phyloP scores from a whole-genome alignment of 805 yeast species.

The Wickerhamiella dianesei region DNA sequence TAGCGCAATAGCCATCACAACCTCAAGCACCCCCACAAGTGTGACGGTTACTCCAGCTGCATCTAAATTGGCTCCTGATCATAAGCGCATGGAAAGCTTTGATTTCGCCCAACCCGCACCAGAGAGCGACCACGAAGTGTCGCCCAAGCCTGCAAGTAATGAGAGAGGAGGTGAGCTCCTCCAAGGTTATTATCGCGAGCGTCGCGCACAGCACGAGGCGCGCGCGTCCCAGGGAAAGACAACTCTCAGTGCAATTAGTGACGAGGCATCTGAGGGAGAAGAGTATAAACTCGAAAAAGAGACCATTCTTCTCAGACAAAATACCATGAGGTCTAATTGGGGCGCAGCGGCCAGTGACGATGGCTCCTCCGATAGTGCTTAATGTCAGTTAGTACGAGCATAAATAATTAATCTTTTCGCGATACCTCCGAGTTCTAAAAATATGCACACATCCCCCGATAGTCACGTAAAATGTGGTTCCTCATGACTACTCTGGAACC shows the following conservation, averaged over 20 bases:
- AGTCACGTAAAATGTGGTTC: no score
- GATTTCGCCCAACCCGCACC: background rate
- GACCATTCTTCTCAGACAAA: background rate
- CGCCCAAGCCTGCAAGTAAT: background rate
- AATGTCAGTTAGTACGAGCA: background rate
- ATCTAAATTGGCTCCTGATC: background rate
- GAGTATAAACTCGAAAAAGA: background rate
- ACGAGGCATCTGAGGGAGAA: background rate
- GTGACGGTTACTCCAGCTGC: background rate
- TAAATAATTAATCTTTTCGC: no score
- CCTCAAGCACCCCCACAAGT: background rate
- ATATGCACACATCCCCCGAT: no score
- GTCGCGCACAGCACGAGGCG: background rate
- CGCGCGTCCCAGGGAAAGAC: background rate
- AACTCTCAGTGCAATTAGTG: background rate
- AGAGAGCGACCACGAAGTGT: background rate
- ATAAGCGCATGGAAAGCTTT: background rate
- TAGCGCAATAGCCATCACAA: background rate
- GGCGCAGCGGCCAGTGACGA: constrained; percentile 1
- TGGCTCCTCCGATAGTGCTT: background rate
- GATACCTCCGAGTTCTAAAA: no score
- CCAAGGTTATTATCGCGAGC: background rate
- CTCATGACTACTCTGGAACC: no score
- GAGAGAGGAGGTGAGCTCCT: background rate
- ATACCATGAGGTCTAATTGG: constrained; percentile 1